Conservation (phyloP, 2,329 filamentous ascomycete species). For the Xylaria sp. region DNA sequence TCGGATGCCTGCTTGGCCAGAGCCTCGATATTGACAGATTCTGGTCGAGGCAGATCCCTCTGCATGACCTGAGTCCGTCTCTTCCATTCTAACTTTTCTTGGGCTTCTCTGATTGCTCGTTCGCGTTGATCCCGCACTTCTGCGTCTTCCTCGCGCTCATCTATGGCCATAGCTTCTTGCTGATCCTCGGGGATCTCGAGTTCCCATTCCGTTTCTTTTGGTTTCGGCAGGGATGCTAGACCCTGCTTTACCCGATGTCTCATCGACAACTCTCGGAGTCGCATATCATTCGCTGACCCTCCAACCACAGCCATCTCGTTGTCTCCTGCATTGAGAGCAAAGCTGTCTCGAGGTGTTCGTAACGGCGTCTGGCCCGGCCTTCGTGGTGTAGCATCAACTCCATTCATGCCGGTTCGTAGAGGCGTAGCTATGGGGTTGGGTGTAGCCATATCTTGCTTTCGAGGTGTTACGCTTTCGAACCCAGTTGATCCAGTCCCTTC, state of each 20-base stretch:
- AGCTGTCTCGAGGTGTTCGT: constrained; percentile 84
- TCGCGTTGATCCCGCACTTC: constrained; percentile 82
- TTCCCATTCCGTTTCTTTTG: constrained; percentile 93
- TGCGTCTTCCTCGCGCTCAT: constrained; percentile 60
- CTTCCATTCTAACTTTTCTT: constrained; percentile 76
- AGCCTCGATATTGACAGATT: constrained; percentile 68
- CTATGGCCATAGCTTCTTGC: constrained; percentile 55
- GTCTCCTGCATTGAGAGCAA: constrained; percentile 77
- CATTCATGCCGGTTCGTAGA: constrained; percentile 65
- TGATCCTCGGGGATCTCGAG: constrained; percentile 87
- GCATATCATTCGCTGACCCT: constrained; percentile 77
- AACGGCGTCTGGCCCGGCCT: constrained; percentile 79
- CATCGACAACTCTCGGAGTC: constrained; percentile 68
- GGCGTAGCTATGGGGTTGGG: constrained; percentile 96
- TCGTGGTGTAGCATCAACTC: constrained; percentile 68
- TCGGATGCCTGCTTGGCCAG: constrained; percentile 66
- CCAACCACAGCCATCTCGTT: constrained; percentile 67
- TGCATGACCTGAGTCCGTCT: constrained; percentile 93
- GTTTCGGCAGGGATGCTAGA: constrained; percentile 84
- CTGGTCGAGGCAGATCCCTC: constrained; percentile 76
- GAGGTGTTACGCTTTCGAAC: constrained; percentile 81
- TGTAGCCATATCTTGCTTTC: constrained; percentile 80
- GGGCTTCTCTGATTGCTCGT: constrained; percentile 70
- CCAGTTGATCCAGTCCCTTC: constrained; percentile 83
- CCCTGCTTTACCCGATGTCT: constrained; percentile 70